phyloP scores from a whole-genome alignment of 1,139 yeast species.

The Hansenula lynferdii region DNA sequence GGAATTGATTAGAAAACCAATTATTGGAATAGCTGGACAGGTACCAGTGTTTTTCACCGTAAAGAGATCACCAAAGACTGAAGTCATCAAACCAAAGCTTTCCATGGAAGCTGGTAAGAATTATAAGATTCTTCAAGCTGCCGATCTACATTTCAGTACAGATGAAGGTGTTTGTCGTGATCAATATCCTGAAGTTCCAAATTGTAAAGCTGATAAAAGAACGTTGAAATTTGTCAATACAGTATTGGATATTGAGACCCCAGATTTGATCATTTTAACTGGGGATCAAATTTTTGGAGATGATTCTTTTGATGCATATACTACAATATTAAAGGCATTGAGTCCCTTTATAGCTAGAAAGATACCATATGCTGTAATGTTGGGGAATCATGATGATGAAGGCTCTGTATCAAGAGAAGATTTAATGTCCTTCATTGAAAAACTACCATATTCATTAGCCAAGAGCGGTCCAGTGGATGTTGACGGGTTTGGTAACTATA shows the following conservation, averaged over 20 bases:
- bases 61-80: conserved; percentile 19
- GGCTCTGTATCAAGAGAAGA: conserved; percentile 60
- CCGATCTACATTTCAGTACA: conserved; percentile 82
- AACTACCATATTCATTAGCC: conserved; percentile 65
- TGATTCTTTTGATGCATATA: conserved; percentile 71
- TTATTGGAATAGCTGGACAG: conserved; percentile 9
- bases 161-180: conserved; percentile 76
- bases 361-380: conserved; percentile 77
- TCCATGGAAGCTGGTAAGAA: conserved; percentile 21
- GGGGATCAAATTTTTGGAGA: conserved; percentile 81
- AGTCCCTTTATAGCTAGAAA: conserved; percentile 58
- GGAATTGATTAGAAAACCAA: conserved; percentile 38
- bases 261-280: conserved; percentile 77
- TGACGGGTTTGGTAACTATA: conserved; percentile 80
- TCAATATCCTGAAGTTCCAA: conserved; percentile 51
- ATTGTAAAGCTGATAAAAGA: conserved; percentile 73
- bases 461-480: conserved; percentile 57
- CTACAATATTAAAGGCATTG: conserved; percentile 69
- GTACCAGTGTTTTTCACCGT: conserved; percentile 18
- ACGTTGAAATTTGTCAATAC: conserved; percentile 59
- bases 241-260: conserved; percentile 67
- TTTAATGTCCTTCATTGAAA: conserved; percentile 49
- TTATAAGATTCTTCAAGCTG: conserved; percentile 79
- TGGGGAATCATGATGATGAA: conserved; percentile 77
- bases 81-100: conserved; percentile 27